Percentiles rank a stretch among this genome's conserved stretches.
These are phyloP conservation scores for Rutstroemia sp. DNA, from an alignment of 2,329 filamentous ascomycete genomes.

Conservation along the genomic window DNA sequence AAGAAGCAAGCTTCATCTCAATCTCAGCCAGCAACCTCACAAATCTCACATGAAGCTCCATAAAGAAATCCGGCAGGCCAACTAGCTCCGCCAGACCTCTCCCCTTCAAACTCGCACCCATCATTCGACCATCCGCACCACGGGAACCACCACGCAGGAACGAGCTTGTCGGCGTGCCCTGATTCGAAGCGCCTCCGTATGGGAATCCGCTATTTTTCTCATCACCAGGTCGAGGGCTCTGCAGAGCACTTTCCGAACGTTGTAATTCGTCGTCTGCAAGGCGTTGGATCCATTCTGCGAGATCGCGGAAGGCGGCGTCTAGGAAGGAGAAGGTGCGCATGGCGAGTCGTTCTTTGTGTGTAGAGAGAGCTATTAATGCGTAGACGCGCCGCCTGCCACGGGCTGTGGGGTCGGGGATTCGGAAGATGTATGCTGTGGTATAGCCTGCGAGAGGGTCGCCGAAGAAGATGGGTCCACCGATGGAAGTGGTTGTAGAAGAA, in stretches of 20 bases:
- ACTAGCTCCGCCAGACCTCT: constrained; percentile 59
- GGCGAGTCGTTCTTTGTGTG: constrained; percentile 55
- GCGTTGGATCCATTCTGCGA: constrained; percentile 58
- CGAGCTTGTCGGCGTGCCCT: constrained; percentile 18
- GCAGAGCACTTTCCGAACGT: constrained; percentile 22
- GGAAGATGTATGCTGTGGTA: constrained; percentile 64
- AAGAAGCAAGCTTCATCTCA: background rate
- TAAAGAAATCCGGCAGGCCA: constrained; percentile 60
- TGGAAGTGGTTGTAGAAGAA: constrained; percentile 41
- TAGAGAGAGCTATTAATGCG: constrained; percentile 58
- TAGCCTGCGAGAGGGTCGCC: constrained; percentile 58
- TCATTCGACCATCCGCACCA: constrained; percentile 20
- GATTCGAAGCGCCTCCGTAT: constrained; percentile 19
- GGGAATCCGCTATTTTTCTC: constrained; percentile 12
- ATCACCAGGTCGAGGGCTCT: constrained; percentile 3
- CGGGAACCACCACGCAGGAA: constrained; percentile 25
- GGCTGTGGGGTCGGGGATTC: constrained; percentile 59
- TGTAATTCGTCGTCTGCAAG: constrained; percentile 58
- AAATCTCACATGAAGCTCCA: constrained; percentile 57
- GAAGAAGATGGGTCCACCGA: constrained; percentile 62
- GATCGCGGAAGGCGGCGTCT: constrained; percentile 53
- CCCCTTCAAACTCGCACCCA: constrained; percentile 48
- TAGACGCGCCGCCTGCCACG: constrained; percentile 63
- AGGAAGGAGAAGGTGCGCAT: constrained; percentile 61
- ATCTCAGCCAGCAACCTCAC: constrained; percentile 52